Conservation (phyloP, 169 alveolate genomes). For the Cyclospora cayetanensis region DNA sequence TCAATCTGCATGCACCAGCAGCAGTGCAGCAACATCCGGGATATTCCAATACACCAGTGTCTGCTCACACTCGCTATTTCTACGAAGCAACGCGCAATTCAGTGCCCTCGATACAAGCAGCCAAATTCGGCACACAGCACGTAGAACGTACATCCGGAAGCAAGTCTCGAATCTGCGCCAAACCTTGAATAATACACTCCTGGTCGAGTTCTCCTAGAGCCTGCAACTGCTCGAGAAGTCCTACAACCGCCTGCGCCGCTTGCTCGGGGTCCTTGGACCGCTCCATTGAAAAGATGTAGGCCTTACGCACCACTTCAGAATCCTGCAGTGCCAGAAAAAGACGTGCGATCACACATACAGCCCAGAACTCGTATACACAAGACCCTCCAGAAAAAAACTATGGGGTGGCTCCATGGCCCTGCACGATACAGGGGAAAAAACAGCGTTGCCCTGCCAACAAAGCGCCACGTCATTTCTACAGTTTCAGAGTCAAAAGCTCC, state of each 20-base stretch:
- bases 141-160: slow-evolving; percentile 52
- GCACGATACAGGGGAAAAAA: neutral
- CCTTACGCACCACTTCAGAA: slow-evolving; percentile 66
- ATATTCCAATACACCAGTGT: neutral
- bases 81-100: neutral
- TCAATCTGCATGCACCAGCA: slow-evolving; percentile 30
- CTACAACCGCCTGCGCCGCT: slow-evolving; percentile 57
- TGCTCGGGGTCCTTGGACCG: slow-evolving; percentile 50
- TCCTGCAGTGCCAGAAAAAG: slow-evolving; percentile 33
- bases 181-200: slow-evolving; percentile 58
- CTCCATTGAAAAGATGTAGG: slow-evolving; percentile 55
- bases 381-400: neutral
- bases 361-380: neutral
- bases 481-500: neutral
- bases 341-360: neutral
- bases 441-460: neutral
- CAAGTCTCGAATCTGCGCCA: slow-evolving; percentile 50
- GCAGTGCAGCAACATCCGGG: neutral
- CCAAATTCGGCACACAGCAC: neutral
- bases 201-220: slow-evolving; percentile 62
- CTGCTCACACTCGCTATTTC: neutral
- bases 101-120: neutral
- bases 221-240: slow-evolving; percentile 57
- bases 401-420: neutral
- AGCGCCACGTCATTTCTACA: neutral